These are phyloP conservation scores for Eucalyptus marginata DNA, from an alignment of 345 rosid species.

Conservation along the genomic window DNA sequence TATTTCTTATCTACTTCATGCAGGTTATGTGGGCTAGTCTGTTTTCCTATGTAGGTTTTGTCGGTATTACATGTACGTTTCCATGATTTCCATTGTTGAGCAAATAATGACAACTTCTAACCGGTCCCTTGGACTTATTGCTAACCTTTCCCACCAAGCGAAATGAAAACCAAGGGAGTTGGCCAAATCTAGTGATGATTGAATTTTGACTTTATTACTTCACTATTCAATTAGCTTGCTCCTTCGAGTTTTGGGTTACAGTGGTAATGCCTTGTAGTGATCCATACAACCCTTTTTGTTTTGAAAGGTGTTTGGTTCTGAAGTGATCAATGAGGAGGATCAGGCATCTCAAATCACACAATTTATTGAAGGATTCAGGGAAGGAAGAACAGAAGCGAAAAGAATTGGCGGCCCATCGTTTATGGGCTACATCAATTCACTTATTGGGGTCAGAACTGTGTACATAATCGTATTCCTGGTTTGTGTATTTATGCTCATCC, in stretches of 20 bases:
- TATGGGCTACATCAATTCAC: constrained; percentile 55
- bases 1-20: neutral
- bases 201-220: neutral
- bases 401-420: constrained; percentile 60
- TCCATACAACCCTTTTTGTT: neutral
- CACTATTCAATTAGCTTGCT: neutral
- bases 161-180: neutral
- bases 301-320: constrained; percentile 50
- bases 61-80: neutral
- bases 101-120: neutral
- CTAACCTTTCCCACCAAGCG: neutral
- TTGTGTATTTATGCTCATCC: constrained; percentile 47
- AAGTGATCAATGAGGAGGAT: constrained; percentile 56
- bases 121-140: neutral
- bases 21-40: neutral
- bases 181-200: neutral
- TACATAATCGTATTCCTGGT: constrained; percentile 63
- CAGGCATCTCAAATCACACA: constrained; percentile 61
- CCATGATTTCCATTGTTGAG: neutral
- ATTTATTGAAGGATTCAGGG: constrained; percentile 73
- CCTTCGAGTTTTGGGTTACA: neutral
- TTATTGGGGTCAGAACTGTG: constrained; percentile 44
- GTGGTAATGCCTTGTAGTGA: neutral
- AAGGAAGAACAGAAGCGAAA: constrained; percentile 51
- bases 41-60: neutral